Base-by-base conservation (phyloP, 2,329 filamentous ascomycete genomes). In the Venturia nashicola region DNA sequence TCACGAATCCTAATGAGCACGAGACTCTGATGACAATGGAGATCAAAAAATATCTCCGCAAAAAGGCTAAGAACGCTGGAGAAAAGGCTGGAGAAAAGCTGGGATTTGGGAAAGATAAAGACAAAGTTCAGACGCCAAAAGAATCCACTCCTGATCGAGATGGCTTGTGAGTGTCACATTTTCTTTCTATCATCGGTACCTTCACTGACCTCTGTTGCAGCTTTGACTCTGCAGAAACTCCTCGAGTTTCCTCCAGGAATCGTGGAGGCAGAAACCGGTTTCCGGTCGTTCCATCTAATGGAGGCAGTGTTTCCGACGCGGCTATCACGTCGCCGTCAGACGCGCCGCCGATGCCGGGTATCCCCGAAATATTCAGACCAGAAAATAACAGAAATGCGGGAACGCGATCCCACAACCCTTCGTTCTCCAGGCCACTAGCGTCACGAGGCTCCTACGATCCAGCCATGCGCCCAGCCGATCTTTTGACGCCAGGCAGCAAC, bases 391-490 rank as follows among this genome's bases (percentile, higher is more conserved):
- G 51, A 57, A 36, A 36, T 36, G 32, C 51, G 18, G 51, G 51
- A 36, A 57, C 32, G 1, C 51, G 51, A 2, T 57, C 51, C 18
- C 51, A 57, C 14, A 57, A 57, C 32, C 27, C 51, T 34, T 57
- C 51, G 6, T 57, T 57, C 51, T 57, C 51, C 51, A 36, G 32
- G 18, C 64, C 81, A 87, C 64, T 89, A 91, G 0, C 85, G 86
- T 1, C 82, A 91, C n/a, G 85, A 89, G 74, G 90, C 83, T n/a
- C 73, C 83, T 40, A 73, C 86, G 2, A 86, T 39, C 61, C 44
- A 32, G 9, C n/a, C n/a, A 62, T 54, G 42, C 51, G 51, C 51
- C 51, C 51, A 57, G 51, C 61, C 43, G 40, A 40, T 20, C 40
- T 62, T 27, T 43, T 43, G 39, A 46, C 39, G 36, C 39, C 43